Conservation (phyloP, 148 eudicot genomes). For the Chenopodium formosanum region DNA sequence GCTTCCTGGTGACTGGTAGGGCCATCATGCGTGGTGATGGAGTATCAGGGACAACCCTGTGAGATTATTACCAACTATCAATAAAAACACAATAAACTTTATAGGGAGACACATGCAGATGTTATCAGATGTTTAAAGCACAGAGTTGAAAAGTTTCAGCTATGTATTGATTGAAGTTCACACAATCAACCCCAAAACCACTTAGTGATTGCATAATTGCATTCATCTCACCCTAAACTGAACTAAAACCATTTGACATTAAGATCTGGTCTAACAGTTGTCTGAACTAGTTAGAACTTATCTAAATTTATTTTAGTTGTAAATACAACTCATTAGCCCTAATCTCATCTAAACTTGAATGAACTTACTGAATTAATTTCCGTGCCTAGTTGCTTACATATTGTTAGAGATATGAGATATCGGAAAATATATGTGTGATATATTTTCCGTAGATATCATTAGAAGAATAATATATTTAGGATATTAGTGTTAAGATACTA, state of each 20-base stretch:
- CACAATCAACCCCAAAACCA: background rate
- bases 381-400: too few species aligned
- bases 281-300: background rate
- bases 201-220: background rate
- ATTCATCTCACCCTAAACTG: background rate
- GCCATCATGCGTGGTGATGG: constrained; percentile 75
- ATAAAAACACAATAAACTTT: background rate
- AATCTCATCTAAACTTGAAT: too few species aligned
- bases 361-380: too few species aligned
- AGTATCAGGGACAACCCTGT: constrained; percentile 73
- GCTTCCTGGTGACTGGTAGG: constrained; percentile 85
- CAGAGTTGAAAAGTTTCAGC: background rate
- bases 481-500: too few species aligned
- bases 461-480: too few species aligned
- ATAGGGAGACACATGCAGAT: background rate
- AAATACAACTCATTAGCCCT: too few species aligned
- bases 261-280: background rate
- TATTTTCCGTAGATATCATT: too few species aligned
- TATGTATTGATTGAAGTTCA: background rate
- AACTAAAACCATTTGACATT: background rate
- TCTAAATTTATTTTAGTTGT: too few species aligned
- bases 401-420: too few species aligned
- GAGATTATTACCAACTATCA: constrained; percentile 3
- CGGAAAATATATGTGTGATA: too few species aligned
- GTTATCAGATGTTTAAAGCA: background rate